These are phyloP conservation scores for Orbilia quercus DNA, from an alignment of 2,329 filamentous ascomycete genomes.

Conservation along the genomic window DNA sequence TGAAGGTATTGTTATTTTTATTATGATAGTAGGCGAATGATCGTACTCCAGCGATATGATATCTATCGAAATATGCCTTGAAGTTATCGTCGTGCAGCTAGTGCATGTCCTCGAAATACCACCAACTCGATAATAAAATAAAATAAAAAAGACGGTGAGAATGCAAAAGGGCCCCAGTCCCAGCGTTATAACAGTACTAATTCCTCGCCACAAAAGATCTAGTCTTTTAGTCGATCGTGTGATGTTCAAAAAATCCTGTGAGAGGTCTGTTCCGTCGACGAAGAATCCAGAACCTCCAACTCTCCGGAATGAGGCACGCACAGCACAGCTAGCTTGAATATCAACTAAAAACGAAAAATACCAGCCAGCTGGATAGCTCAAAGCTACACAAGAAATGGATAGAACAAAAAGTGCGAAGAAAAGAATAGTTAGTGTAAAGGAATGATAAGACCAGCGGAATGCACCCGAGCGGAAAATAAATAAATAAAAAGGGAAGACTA, in stretches of 20 bases:
- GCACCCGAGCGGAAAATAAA: slow-evolving; percentile 9
- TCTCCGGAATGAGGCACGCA: slow-evolving; percentile 41
- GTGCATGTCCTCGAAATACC: too few species aligned
- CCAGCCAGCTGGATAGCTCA: slow-evolving; percentile 28
- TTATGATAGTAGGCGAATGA: too few species aligned
- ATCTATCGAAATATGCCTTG: slow-evolving; percentile 14
- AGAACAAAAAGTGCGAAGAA: too few species aligned
- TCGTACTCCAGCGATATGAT: slow-evolving; percentile 46
- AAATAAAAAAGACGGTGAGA: slow-evolving; percentile 3
- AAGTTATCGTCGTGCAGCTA: too few species aligned
- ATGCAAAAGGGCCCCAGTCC: slow-evolving; percentile 32
- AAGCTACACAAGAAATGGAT: slow-evolving; percentile 6
- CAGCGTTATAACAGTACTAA: too few species aligned
- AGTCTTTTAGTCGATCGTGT: not conserved
- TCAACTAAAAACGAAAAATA: slow-evolving; percentile 14
- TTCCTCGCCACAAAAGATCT: slow-evolving; percentile 2
- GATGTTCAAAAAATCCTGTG: too few species aligned
- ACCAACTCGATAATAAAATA: slow-evolving; percentile 1
- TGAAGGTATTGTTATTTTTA: too few species aligned
- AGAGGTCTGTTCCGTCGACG: slow-evolving; percentile 9
- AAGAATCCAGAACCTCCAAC: slow-evolving; percentile 23
- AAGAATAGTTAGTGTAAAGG: slow-evolving; percentile 24
- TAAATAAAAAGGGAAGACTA: slow-evolving; percentile 17
- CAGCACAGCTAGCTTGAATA: not conserved
- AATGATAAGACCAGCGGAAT: slow-evolving; percentile 27